Percentiles rank a stretch among this genome's conserved stretches.
These are phyloP conservation scores for Phytophthora crassamura DNA, from an alignment of 352 stramenopile genomes.

Conservation along the genomic window DNA sequence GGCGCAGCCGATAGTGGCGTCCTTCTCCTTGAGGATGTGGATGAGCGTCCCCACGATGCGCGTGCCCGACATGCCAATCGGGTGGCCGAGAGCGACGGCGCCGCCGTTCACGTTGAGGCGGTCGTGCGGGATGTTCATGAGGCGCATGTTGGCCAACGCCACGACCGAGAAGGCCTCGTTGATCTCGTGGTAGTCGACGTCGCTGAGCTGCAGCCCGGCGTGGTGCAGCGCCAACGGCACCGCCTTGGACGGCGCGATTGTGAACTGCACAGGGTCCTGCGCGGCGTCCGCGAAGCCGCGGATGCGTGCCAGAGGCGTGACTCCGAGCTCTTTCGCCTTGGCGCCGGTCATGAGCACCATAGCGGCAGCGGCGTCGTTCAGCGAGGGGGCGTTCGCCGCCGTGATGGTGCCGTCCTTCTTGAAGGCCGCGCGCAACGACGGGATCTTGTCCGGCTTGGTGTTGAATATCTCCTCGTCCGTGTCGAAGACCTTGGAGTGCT, in stretches of 20 bases:
- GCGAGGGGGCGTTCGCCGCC: slow-evolving; percentile 95
- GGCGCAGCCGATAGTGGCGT: slow-evolving; percentile 95
- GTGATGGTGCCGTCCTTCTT: slow-evolving; percentile 97
- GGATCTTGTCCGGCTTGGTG: slow-evolving; percentile 93
- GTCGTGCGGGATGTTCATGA: slow-evolving; percentile 93
- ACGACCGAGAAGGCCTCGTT: slow-evolving; percentile 99
- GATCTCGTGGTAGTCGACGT: slow-evolving; percentile 99
- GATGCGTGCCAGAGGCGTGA: slow-evolving; percentile 80
- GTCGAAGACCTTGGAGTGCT: slow-evolving; percentile 62
- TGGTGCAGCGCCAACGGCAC: slow-evolving; percentile 93
- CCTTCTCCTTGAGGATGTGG: slow-evolving; percentile 94
- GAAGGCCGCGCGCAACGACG: slow-evolving; percentile 93
- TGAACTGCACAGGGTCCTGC: slow-evolving; percentile 96
- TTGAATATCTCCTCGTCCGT: slow-evolving; percentile 95
- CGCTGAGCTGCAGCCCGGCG: slow-evolving; percentile 89
- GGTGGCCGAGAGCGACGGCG: slow-evolving; percentile 86
- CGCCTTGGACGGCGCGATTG: slow-evolving; percentile 95
- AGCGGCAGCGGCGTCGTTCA: slow-evolving; percentile 98
- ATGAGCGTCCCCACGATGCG: slow-evolving; percentile 96
- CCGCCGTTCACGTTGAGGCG: slow-evolving; percentile 98
- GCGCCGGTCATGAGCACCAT: slow-evolving; percentile 96
- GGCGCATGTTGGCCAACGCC: slow-evolving; percentile 94
- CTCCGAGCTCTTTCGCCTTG: slow-evolving; percentile 83
- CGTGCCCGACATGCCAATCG: slow-evolving; percentile 89
- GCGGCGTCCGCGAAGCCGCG: slow-evolving; percentile 85